Evolutionary conservation across 1,284 basidiomycete genomes (phyloP), one percentile per base, ranked within the genome.

Genomic region (Papiliotrema nemorosa): DNA sequence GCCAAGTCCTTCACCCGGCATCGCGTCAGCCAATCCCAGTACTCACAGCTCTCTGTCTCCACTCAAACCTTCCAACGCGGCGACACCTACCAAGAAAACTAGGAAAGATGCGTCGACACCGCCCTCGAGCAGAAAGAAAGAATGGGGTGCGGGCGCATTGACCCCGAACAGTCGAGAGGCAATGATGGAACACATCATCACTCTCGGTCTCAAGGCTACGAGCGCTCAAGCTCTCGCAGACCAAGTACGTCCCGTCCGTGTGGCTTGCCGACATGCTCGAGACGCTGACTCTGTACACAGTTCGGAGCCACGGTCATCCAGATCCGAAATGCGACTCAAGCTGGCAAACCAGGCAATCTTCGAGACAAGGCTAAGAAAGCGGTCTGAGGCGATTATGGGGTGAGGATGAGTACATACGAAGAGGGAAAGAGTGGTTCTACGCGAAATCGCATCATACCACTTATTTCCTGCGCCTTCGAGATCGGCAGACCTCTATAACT

Each of bases 241-340:
- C n/a, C 20, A 49, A 31, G 47, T 49, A 24, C 10, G 47, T 36
- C 14, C 9, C 10, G 10, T 24, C 25, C 13, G 7, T 13, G 10
- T 24, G 22, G 33, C 35, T 10, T 18, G 21, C n/a, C 13, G 21
- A 47, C 3, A 9, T 12, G 16, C 18, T 9, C 12, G 7, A 13
- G 36, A 21, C 36, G 7, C 12, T 20, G 16, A 4, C n/a, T 5
- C 7, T 26, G 22, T 22, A 6, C 5, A 43, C 45, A 63, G 62
- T 49, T 56, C 31, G 58, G 53, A 12, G 38, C 62, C n/a, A 54
- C 53, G 22, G 39, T 44, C 9, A 27, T 33, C 18, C 59, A 62
- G 39, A 24, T 67, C 21, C 44, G 42, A 5, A 64, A 67, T 44
- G 63, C 63, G 13, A 60, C 60, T 14, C 60, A 63, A 43, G 51